phyloP scores from a whole-genome alignment of 306 rosid genomes.

The Erythrophleum fordii region DNA sequence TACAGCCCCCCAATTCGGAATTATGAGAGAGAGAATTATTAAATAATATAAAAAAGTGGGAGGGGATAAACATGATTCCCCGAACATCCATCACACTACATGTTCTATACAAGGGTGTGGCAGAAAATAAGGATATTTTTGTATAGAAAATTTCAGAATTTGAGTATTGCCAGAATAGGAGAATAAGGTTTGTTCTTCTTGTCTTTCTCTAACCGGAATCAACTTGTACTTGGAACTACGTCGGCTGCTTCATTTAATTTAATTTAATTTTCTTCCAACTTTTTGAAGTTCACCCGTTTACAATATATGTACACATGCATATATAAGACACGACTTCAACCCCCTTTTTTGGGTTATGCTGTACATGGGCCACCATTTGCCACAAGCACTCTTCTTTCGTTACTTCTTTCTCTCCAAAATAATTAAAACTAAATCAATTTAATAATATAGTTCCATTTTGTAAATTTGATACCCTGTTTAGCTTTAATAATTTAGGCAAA shows the following conservation, averaged over 20 bases:
- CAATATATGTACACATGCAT: neutral
- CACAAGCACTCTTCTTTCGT: neutral
- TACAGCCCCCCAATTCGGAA: slow-evolving; percentile 10
- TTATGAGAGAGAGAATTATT: slow-evolving; percentile 27
- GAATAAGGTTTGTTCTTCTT: slow-evolving; percentile 72
- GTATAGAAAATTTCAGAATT: slow-evolving; percentile 50
- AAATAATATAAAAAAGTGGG: slow-evolving; percentile 38
- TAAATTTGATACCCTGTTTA: neutral
- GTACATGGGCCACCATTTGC: neutral
- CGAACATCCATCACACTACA: slow-evolving; percentile 43
- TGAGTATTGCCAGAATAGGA: slow-evolving; percentile 57
- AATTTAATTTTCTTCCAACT: neutral
- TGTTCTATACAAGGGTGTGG: slow-evolving; percentile 42
- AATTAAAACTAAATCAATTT: neutral
- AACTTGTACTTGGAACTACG: slow-evolving; percentile 21
- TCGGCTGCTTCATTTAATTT: neutral
- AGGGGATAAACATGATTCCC: slow-evolving; percentile 54
- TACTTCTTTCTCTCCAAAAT: neutral
- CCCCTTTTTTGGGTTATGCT: neutral
- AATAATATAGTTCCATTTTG: neutral
- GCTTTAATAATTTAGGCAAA: neutral
- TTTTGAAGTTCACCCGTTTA: neutral
- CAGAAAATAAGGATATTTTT: slow-evolving; percentile 41
- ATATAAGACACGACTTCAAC: neutral
- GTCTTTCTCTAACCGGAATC: slow-evolving; percentile 75